Base-by-base conservation (phyloP, 257 asterid genomes). In the Gardenia jasminoides region DNA sequence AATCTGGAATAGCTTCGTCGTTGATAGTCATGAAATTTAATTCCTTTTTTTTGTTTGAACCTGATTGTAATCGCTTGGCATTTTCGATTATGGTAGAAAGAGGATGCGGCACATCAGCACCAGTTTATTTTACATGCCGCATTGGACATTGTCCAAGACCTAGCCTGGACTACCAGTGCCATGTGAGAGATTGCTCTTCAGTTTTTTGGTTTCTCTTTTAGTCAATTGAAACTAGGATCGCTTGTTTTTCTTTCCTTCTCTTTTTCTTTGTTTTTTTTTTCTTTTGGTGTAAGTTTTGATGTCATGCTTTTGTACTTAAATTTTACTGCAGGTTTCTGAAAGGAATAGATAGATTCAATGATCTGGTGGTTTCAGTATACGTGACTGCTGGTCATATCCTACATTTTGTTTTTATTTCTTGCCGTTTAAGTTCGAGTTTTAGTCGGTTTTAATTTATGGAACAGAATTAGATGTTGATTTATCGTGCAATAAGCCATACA, bases 381-480 rank as follows among this genome's bases (percentile, higher is more conserved):
- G 97, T 96, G 72, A 93, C 97, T 81, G 97, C 98, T 67, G 99
- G 99, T 88, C 99, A 96, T 96, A 96, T 96, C 98, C 98, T 96
- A 66, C 83, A 66, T 77, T 54, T 73, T 82, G 43, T 70, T 36
- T 1, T 20, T 70, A 50, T 30, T 47, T 33, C 3, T 43, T 12
- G 44, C 0, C 0, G 0, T 39, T 3, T 16, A n/a, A 43, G 48
- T 10, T 43, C 22, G 6, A 59, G 8, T n/a, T 59, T 24, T 24
- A 9, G 13, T 59, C 0, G 30, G 8, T 59, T 59, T 59, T 8
- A 8, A 59, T 59, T 13, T 8, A 6, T 59, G 66, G 66, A 59
- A 59, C 31, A 24, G 22, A 58, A 43, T 75, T 41, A 13, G 59
- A 28, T 4, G 22, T 74, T 75, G 19, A 75, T 59, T 41, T 11